Base-by-base conservation (phyloP, 2,329 filamentous ascomycete species). In the Beauveria sp. region DNA sequence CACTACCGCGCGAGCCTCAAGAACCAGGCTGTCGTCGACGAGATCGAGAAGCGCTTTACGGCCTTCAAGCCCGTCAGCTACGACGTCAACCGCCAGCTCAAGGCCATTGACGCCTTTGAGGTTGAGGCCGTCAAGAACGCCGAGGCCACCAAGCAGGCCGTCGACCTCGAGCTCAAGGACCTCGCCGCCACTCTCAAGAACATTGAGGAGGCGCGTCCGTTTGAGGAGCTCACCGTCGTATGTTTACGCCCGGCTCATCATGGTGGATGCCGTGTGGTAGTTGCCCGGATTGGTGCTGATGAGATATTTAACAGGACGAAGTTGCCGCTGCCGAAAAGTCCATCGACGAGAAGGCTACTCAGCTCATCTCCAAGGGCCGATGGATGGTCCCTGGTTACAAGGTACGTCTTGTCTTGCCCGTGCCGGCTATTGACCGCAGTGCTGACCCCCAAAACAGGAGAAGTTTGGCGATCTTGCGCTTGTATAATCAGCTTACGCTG, bases 321-420 rank as follows among this genome's bases (percentile, higher is more conserved):
- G 90, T 99, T 77, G 91, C 90, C 65, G 86, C 90, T 70, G 95
- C 93, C 71, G 91, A 93, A 77, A 93, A 95, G 71, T 93, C 96
- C 69, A 97, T 99, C 77, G 93, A 98, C 81, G 87, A 96, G 86
- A 96, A 96, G 85, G 96, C 93, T 71, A 81, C 87, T 72, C 87
- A 95, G 81, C 86, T 99, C 75, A 93, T 99, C 67, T 91, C 91
- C 78, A 97, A 96, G 88, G 93, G 93, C 77, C 91, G 92, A 86
- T 99, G 95, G 95, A 86, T 88, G 81, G 93, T 96, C 74, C 93
- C 95, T 66, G 95, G 95, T 75, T 99, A 99, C 90, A 96, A 97
- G 91, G 93, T 93, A 81, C 71, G 88, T 74, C 63, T 22, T 20
- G n/a, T 10, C 3, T 40, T 51, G 24, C 26, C 10, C 50, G 43